phyloP scores from a whole-genome alignment of 169 alveolate species.

The Cryptosporidium sp. region DNA sequence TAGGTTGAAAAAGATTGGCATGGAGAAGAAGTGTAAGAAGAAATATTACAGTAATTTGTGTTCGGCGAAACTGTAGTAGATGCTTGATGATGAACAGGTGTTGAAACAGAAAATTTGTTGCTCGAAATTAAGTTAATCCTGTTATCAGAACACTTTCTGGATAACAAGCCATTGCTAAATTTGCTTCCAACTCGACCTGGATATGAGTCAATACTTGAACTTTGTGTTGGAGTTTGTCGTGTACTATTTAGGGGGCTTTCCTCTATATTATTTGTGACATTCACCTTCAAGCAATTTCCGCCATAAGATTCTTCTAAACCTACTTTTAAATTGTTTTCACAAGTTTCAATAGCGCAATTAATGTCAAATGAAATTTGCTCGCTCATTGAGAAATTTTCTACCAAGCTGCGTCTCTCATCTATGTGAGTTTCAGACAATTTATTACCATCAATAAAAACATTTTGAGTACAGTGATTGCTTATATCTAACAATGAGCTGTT shows the following conservation, averaged over 20 bases:
- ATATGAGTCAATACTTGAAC: slow-evolving; percentile 13
- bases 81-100: slow-evolving; percentile 70
- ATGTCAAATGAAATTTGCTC: slow-evolving; percentile 18
- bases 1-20: slow-evolving; percentile 66
- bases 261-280: slow-evolving; percentile 5
- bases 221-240: slow-evolving; percentile 12
- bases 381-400: neutral
- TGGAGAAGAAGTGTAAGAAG: slow-evolving; percentile 69
- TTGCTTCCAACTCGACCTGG: neutral
- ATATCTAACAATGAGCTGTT: slow-evolving; percentile 16
- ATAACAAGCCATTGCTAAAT: neutral
- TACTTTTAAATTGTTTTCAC: neutral
- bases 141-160: slow-evolving; percentile 31
- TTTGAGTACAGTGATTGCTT: neutral
- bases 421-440: neutral
- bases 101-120: slow-evolving; percentile 39
- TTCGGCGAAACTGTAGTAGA: slow-evolving; percentile 73
- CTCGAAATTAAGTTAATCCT: slow-evolving; percentile 2
- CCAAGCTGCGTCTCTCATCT: slow-evolving; percentile 22
- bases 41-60: slow-evolving; percentile 70
- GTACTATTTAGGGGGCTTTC: slow-evolving; percentile 26
- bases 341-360: neutral
- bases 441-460: slow-evolving; percentile 5
- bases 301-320: neutral
- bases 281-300: neutral